phyloP scores from a whole-genome alignment of 2,329 filamentous ascomycete species.

The Cordyceps militaris region DNA sequence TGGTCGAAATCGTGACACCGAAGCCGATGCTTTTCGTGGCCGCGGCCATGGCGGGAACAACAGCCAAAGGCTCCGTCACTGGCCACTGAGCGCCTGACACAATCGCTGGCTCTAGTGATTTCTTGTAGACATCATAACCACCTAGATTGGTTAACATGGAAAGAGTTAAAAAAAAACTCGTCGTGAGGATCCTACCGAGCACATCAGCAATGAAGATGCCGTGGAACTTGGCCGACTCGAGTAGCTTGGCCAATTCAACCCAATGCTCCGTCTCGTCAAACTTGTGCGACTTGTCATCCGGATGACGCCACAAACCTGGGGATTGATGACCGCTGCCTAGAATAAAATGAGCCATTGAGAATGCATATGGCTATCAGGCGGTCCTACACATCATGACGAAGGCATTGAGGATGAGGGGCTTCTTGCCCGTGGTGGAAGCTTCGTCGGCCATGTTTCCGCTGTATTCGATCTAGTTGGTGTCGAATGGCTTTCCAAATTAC shows the following conservation, averaged over 20 bases:
- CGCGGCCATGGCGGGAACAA: constrained; percentile 61
- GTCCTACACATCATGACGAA: constrained; percentile 31
- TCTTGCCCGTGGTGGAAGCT: neutral
- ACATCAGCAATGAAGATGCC: constrained; percentile 63
- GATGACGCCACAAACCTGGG: constrained; percentile 50
- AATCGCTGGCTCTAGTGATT: constrained; percentile 49
- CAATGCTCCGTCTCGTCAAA: constrained; percentile 57
- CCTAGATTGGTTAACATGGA: constrained; percentile 26
- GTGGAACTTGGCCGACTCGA: constrained; percentile 48
- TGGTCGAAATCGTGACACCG: constrained; percentile 60
- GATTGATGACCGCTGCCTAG: constrained; percentile 36
- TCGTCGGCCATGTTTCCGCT: neutral
- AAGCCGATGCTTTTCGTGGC: constrained; percentile 61
- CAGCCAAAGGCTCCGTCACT: constrained; percentile 56
- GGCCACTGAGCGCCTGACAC: constrained; percentile 61
- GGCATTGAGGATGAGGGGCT: constrained; percentile 35
- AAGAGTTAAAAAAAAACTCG: neutral
- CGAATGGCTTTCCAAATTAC: neutral
- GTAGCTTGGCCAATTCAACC: constrained; percentile 44
- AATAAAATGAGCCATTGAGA: neutral
- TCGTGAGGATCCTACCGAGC: constrained; percentile 16
- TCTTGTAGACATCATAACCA: constrained; percentile 63
- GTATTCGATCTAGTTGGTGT: no score
- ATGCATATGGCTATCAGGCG: neutral
- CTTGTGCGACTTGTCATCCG: constrained; percentile 53